Base-by-base conservation (phyloP, 2,329 filamentous ascomycete species). In the Malbranchea zuffiana region DNA sequence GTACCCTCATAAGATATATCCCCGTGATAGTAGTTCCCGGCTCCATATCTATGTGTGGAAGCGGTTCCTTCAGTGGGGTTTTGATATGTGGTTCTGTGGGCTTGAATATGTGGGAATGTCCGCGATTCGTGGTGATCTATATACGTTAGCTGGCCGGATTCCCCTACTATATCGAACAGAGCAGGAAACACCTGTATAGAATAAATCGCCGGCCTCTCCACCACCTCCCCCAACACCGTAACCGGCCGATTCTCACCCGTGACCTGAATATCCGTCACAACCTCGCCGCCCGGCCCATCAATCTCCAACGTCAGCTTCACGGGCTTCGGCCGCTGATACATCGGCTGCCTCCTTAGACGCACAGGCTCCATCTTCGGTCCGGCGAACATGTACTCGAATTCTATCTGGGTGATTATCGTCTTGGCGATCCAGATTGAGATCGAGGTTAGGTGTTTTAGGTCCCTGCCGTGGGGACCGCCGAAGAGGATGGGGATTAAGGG, bases 1-100 rank as follows among this genome's bases (percentile, higher is more conserved):
- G 23, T 43, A 49, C 46, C 37, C 47, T 40, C 38, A 44, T 48
- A 13, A 45, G 36, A 29, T 46, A 49, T 35, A 50, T 40, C 20
- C 47, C 47, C 7, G 44, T 50, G 24, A 50, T 42, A 8, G 47
- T 47, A 10, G 25, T 39, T 5, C 39, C 45, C 4, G 36, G 34
- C 7, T 23, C 17, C 8, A 49, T 43, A 21, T 40, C 32, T 5
- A 41, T 30, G 19, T 28, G 43, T 35, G 1, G 33, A 40, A 12
- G 28, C 25, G 19, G 42, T 20, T 13, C 11, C 10, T 23, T 33
- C 11, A 29, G 27, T 4, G 35, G 47, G 3, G 47, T 25, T 29
- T 36, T 44, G 23, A 47, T 36, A 7, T 37, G 25, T 3, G 42
- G 45, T 15, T 33, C 40, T 21, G 39, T 47, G n/a, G 45, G 46